Conservation (phyloP, 768 basidiomycete species). For the Suillus subluteus region DNA sequence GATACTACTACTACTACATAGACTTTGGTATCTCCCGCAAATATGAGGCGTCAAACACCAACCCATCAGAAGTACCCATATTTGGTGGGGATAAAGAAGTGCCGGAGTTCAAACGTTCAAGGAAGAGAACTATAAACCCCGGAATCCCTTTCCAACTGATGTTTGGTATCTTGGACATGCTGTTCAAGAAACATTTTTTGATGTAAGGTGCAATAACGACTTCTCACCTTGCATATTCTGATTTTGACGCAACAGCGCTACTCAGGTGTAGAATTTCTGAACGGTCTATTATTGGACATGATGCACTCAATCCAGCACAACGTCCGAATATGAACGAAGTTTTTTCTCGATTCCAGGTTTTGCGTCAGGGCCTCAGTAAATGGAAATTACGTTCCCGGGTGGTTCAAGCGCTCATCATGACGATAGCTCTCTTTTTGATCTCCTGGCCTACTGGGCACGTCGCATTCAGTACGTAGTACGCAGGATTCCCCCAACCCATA, state of each 20-base stretch:
- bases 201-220: constrained; percentile 23
- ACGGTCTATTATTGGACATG: constrained; percentile 37
- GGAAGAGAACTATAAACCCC: constrained; percentile 23
- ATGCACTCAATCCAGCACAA: constrained; percentile 32
- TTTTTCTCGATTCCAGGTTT: constrained; percentile 21
- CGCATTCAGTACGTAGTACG: constrained; percentile 16
- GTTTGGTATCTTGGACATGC: constrained; percentile 48
- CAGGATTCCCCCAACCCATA: constrained; percentile 17
- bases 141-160: constrained; percentile 47
- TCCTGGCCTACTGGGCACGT: constrained; percentile 21
- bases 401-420: constrained; percentile 14
- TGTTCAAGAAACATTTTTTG: constrained; percentile 33
- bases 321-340: constrained; percentile 36
- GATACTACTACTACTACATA: constrained; percentile 42
- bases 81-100: constrained; percentile 46
- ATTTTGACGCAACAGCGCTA: background rate
- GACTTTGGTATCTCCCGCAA: constrained; percentile 41
- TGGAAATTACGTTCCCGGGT: constrained; percentile 34
- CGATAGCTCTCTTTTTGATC: constrained; percentile 10
- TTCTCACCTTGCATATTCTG: background rate
- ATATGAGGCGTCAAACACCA: constrained; percentile 29
- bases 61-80: constrained; percentile 32
- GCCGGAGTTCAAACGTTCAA: constrained; percentile 45
- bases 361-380: constrained; percentile 15
- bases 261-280: constrained; percentile 26